Conservation (phyloP, 768 basidiomycete genomes). For the Lentinus brumalis region DNA sequence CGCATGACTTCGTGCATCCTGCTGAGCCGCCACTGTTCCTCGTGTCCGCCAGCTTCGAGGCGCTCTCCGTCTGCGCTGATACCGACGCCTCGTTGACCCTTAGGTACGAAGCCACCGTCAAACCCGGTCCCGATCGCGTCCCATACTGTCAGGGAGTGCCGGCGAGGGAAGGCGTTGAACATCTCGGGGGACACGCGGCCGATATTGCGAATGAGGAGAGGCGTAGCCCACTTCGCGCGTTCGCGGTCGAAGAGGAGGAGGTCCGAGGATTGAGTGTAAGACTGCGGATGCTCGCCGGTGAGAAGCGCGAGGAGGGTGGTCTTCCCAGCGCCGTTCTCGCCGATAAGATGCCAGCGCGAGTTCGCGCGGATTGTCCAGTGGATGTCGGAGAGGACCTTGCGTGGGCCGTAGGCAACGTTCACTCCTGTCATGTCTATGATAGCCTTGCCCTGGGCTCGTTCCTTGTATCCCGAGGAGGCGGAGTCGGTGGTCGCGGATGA, state of each 20-base stretch:
- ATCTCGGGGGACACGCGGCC: constrained; percentile 90
- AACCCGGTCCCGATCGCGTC: constrained; percentile 89
- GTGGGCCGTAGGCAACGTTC: constrained; percentile 68
- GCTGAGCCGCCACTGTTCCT: constrained; percentile 41
- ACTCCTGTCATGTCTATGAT: constrained; percentile 68
- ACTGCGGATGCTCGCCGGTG: constrained; percentile 94
- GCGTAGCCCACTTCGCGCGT: constrained; percentile 67
- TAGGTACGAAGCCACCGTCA: constrained; percentile 75
- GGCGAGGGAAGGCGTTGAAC: constrained; percentile 85
- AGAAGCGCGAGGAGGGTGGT: constrained; percentile 89
- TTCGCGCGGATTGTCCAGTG: constrained; percentile 83
- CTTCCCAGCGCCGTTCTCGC: constrained; percentile 93
- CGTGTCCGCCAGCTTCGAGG: constrained; percentile 40
- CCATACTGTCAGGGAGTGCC: constrained; percentile 65
- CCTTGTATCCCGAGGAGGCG: background rate
- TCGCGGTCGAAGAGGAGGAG: constrained; percentile 64
- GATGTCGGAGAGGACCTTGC: constrained; percentile 71
- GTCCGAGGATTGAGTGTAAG: constrained; percentile 69
- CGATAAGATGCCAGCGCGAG: constrained; percentile 89
- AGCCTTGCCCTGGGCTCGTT: constrained; percentile 32
- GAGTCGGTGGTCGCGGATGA: background rate
- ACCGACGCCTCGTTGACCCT: constrained; percentile 47
- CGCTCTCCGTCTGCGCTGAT: constrained; percentile 38
- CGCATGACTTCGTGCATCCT: constrained; percentile 61
- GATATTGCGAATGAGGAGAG: constrained; percentile 62